Evolutionary conservation across 805 yeast genomes (phyloP), one percentile per base, ranked within the genome.

Genomic region (Saccharomyces mikatae): DNA sequence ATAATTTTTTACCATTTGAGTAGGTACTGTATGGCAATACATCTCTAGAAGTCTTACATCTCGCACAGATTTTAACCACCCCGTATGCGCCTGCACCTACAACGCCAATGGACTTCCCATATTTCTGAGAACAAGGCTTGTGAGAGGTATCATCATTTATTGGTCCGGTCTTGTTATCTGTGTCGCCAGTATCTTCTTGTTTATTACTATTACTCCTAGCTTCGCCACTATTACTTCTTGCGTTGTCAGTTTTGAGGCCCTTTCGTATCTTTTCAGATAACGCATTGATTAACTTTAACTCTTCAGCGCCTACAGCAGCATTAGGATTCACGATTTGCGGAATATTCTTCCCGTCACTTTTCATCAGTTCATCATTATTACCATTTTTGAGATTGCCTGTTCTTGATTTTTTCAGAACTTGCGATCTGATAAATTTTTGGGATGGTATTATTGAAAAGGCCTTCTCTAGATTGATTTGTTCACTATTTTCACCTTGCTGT

Each of bases 71-170:
- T 56, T 96, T 80, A 24, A 92, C 98, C 61, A 89, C 96, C 55
- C 99, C 99, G 74, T 92, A 94, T 0, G 99, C 95, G 52, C 98
- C 99, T 70, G 92, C 91, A 26, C 98, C 99, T 54, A 82, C 78
- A 29, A 78, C 70, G 8, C 84, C 84, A 52, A 75, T 72, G 26
- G 77, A 71, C 56, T 72, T 76, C 49, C 85, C 85, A 60, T 80
- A 81, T 59, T 77, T 76, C 17, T 73, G 72, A 2, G 69, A 58
- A 28, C 80, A 64, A 1, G 70, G 70, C 24, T 2, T 36, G 24
- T 36, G 44, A 36, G 44, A 36, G 3, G 4, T 36, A 17, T 36
- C 44, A 44, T 36, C 11, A 8, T 36, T 36, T 6, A 22, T 17
- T 36, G 24, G 0, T 36, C 44, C 22, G 4, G 44, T 8, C 44